Conservation (phyloP, 106 monocot species). For the Posidonia australis region DNA sequence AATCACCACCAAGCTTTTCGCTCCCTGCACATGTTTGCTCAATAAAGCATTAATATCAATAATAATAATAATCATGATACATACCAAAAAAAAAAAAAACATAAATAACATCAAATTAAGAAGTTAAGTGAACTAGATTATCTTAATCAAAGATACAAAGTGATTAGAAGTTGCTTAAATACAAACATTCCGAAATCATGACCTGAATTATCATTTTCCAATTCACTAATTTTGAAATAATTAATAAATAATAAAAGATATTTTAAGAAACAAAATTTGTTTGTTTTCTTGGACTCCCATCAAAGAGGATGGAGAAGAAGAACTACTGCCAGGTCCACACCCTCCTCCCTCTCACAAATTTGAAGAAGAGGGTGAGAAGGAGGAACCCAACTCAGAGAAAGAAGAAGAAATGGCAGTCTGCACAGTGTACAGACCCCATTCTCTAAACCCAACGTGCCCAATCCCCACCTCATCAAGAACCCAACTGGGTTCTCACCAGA, state of each 20-base stretch:
- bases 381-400: slow-evolving; percentile 4
- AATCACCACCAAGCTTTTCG: slow-evolving; percentile 59
- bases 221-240: too few species aligned
- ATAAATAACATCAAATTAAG: too few species aligned
- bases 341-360: not conserved
- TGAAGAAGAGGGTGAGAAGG: slow-evolving; percentile 6
- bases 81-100: too few species aligned
- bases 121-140: too few species aligned
- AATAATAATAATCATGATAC: not conserved
- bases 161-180: too few species aligned
- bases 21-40: not conserved
- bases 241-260: too few species aligned
- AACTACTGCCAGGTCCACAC: not conserved
- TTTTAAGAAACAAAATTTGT: not conserved
- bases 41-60: not conserved
- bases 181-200: too few species aligned
- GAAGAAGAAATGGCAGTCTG: slow-evolving; percentile 53
- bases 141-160: too few species aligned
- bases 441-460: slow-evolving; percentile 49
- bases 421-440: slow-evolving; percentile 34
- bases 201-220: too few species aligned
- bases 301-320: not conserved
- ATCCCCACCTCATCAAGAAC: slow-evolving; percentile 21
- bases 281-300: not conserved
- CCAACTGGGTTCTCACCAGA: slow-evolving; percentile 35